These are phyloP conservation scores for Citropsis articulata DNA, from an alignment of 345 rosid genomes.

Conservation along the genomic window DNA sequence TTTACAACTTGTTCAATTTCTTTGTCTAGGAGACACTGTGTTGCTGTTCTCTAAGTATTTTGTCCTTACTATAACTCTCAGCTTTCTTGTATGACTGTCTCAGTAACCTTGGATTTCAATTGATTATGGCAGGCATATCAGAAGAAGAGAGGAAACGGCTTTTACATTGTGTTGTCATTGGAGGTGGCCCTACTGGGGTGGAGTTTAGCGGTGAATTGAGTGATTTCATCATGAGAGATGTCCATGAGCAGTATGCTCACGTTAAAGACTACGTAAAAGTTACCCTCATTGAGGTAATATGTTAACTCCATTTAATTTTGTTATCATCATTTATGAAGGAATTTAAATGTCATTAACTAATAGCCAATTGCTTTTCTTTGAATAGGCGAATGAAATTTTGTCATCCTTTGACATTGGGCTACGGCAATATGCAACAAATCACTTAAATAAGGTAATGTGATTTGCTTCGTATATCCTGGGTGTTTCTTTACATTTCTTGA, in stretches of 20 bases:
- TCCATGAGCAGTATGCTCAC: constrained; percentile 60
- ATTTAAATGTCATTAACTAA: background rate
- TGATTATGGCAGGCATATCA: constrained; percentile 49
- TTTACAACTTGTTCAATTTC: background rate
- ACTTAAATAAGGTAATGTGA: constrained; percentile 53
- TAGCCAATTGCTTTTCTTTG: background rate
- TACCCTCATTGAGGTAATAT: constrained; percentile 83
- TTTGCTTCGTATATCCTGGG: background rate
- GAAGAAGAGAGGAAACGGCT: constrained; percentile 77
- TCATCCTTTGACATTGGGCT: constrained; percentile 76
- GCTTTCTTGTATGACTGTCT: background rate
- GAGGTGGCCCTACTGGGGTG: constrained; percentile 98
- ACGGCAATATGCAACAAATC: constrained; percentile 59
- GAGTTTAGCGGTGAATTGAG: constrained; percentile 96
- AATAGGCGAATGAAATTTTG: constrained; percentile 80
- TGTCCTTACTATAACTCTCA: background rate
- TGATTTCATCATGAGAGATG: constrained; percentile 92
- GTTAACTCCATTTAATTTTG: background rate
- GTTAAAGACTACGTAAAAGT: constrained; percentile 77
- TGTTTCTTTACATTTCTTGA: constrained; percentile 4
- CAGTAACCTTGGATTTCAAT: background rate
- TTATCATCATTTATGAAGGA: background rate
- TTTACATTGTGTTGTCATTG: constrained; percentile 84
- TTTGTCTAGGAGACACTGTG: background rate
- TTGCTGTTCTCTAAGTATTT: background rate